These are phyloP conservation scores for Chiua virens DNA, from an alignment of 768 basidiomycete genomes.

Conservation along the genomic window DNA sequence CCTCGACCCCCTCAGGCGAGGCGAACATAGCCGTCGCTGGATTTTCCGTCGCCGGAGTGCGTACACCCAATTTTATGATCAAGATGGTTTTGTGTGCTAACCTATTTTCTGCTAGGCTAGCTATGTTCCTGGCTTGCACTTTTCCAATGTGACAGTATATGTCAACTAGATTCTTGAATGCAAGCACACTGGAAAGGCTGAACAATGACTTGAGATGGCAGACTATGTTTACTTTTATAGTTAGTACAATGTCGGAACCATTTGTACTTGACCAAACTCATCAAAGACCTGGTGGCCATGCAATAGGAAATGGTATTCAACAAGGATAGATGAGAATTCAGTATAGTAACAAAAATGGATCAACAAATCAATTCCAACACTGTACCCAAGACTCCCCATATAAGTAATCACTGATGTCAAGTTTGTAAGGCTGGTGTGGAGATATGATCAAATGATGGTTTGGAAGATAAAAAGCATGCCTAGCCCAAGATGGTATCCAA, in stretches of 20 bases:
- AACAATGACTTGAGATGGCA: no score
- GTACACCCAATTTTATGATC: no score
- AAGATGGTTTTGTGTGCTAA: no score
- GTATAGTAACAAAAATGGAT: no score
- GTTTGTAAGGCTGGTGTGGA: constrained; percentile 3
- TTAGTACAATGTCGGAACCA: no score
- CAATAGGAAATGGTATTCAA: no score
- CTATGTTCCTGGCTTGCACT: not conserved
- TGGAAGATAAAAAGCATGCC: constrained; percentile 18
- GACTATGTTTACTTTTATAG: no score
- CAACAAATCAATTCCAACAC: constrained; percentile 15
- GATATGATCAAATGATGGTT: constrained; percentile 16
- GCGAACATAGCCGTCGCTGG: not conserved
- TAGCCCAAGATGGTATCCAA: constrained; percentile 21
- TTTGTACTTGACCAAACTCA: no score
- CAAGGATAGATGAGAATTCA: no score
- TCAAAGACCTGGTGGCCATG: no score
- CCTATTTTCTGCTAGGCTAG: no score
- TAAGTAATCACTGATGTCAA: constrained; percentile 8
- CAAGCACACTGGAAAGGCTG: no score
- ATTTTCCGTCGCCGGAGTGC: not conserved
- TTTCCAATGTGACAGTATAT: not conserved
- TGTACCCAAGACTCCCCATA: constrained; percentile 19
- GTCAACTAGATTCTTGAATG: not conserved
- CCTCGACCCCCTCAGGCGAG: not conserved